Evolutionary conservation across 1,284 basidiomycete genomes (phyloP).

Genomic region (Trametes pubescens): DNA sequence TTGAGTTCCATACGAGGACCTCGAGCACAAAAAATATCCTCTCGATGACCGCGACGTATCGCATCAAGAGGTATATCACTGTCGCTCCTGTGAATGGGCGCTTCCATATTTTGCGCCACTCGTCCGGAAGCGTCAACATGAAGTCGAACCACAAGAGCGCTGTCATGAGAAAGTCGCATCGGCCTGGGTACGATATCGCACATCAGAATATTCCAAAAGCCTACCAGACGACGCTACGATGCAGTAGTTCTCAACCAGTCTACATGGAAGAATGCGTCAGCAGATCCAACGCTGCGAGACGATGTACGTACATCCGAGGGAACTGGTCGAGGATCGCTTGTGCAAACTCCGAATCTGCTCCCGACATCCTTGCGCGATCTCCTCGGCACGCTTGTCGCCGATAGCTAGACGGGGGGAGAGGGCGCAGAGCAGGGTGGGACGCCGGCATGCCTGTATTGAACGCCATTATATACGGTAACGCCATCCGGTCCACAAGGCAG

Average conservation of each 20-base stretch:
- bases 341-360: background rate
- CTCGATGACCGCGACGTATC: slow-evolving; percentile 20
- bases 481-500: background rate
- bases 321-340: background rate
- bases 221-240: slow-evolving; percentile 24
- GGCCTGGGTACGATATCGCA: background rate
- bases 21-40: slow-evolving; percentile 18
- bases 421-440: background rate
- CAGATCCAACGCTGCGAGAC: background rate
- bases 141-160: slow-evolving; percentile 26
- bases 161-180: background rate
- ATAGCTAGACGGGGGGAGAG: background rate
- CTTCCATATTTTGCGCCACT: slow-evolving; percentile 23
- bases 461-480: background rate
- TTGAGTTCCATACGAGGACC: slow-evolving; percentile 8
- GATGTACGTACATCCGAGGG: slow-evolving; percentile 4
- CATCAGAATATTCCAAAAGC: background rate
- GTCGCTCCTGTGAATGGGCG: slow-evolving; percentile 23
- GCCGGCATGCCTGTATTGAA: background rate
- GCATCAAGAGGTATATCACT: slow-evolving; percentile 21
- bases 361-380: background rate
- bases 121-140: slow-evolving; percentile 12
- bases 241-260: slow-evolving; percentile 22
- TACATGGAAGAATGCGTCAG: background rate
- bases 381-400: background rate